Conservation (phyloP, 2,329 filamentous ascomycete species). For the Curvularia verruculosa region DNA sequence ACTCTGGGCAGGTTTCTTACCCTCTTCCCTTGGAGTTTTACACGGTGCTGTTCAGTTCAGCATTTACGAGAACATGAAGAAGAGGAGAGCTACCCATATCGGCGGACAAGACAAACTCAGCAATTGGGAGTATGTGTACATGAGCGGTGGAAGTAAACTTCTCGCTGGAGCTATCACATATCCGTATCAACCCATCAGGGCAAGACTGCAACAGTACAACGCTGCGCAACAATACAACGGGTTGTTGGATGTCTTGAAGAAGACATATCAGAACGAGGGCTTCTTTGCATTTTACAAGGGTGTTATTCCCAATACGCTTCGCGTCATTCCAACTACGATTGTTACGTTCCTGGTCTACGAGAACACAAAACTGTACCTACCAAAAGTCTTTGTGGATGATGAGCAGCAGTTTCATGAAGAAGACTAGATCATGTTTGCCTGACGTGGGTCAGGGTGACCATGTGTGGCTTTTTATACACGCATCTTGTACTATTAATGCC, state of each 20-base stretch:
- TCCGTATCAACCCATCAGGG: slow-evolving; percentile 90
- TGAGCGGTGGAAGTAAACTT: slow-evolving; percentile 82
- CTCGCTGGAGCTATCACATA: slow-evolving; percentile 91
- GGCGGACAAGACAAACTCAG: slow-evolving; percentile 57
- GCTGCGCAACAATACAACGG: slow-evolving; percentile 75
- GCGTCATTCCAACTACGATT: slow-evolving; percentile 93
- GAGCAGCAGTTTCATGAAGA: slow-evolving; percentile 41
- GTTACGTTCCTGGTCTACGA: slow-evolving; percentile 98
- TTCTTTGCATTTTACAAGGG: slow-evolving; percentile 88
- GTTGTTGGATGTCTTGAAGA: slow-evolving; percentile 71
- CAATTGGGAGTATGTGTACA: slow-evolving; percentile 77
- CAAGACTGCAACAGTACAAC: slow-evolving; percentile 87
- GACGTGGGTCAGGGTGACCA: neutral
- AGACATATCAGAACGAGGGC: slow-evolving; percentile 82
- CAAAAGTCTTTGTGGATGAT: slow-evolving; percentile 48
- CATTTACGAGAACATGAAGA: slow-evolving; percentile 81
- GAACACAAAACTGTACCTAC: slow-evolving; percentile 79
- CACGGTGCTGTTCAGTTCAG: slow-evolving; percentile 96
- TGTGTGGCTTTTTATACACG: neutral
- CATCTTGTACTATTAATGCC: neutral
- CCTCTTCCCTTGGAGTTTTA: slow-evolving; percentile 82
- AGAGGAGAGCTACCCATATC: slow-evolving; percentile 58
- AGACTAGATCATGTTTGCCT: slow-evolving; percentile 22
- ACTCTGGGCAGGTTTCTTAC: slow-evolving; percentile 85
- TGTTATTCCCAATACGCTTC: slow-evolving; percentile 84